Base-by-base conservation (phyloP, 257 asterid genomes). In the Knoxia roxburghii region DNA sequence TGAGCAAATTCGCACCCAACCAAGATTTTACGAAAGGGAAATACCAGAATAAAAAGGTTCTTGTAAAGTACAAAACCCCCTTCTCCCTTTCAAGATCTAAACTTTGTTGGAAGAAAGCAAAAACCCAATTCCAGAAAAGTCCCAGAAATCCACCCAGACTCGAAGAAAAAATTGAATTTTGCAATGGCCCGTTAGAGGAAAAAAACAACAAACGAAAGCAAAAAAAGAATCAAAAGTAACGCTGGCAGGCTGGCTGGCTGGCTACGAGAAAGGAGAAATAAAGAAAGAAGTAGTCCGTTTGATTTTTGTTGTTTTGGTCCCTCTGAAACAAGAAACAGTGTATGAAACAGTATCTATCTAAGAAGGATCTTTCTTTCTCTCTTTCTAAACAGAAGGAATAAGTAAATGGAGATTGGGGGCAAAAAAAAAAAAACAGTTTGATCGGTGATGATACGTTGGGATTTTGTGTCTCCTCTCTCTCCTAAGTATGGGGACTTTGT, bases 21-120 rank as follows among this genome's bases (percentile, higher is more conserved):
- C 21, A 57, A 43, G 59, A 57, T 58, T 39, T 30, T 1, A 3
- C 9, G 0, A 32, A 48, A 57, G 48, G n/a, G n/a, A n/a, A 68
- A 57, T 45, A 37, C 18, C 1, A 3, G n/a, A 48, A 68, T 43
- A 45, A 6, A 29, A 55, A 56, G 33, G 56, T 55, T 54, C 49
- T 30, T 24, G 51, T 4, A 57, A 35, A 59, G 35, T 49, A 48
- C 49, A 24, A 69, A 59, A 1, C 62, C 60, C 23, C 15, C 13
- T 26, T 27, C 37, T 23, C 50, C 60, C 65, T 45, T 52, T 27
- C 15, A 35, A 54, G 76, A 72, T 72, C 76, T 65, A 49, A 7
- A 13, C 32, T 10, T 2, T 4, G 68, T 41, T 40, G 48, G 48
- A 54, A 48, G 52, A 48, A 21, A 21, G 67, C 15, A 58, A 52